Evolutionary conservation across 2,329 filamentous ascomycete genomes (phyloP).

Genomic region (Neonectria sp.): DNA sequence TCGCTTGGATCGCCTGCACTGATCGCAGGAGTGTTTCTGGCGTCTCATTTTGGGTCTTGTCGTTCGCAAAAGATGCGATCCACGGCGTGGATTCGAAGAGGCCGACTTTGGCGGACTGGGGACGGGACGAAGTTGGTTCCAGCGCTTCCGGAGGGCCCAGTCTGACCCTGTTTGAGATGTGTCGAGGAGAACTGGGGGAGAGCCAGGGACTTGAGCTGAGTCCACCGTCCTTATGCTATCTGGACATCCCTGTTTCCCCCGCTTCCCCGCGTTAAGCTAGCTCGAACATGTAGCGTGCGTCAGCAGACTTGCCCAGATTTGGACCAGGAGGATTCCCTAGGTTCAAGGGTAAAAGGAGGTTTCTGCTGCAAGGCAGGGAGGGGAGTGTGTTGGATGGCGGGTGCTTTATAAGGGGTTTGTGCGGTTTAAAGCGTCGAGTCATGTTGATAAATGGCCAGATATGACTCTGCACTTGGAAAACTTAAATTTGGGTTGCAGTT

Average conservation of each 20-base stretch:
- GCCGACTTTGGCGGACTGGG: background rate
- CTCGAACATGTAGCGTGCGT: conserved; percentile 13
- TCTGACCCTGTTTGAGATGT: background rate
- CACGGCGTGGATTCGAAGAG: no score
- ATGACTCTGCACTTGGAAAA: background rate
- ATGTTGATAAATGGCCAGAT: background rate
- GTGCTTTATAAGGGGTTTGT: background rate
- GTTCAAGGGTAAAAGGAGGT: conserved; percentile 10
- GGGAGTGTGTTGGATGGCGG: background rate
- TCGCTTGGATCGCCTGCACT: conserved; percentile 44
- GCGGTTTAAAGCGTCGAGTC: background rate
- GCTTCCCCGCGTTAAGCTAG: conserved; percentile 29
- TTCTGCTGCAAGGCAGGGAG: background rate
- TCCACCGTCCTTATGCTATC: conserved; percentile 3
- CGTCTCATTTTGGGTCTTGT: conserved; percentile 37
- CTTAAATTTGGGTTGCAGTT: background rate
- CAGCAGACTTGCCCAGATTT: conserved; percentile 18
- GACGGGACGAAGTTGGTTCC: background rate
- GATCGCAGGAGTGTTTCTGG: conserved; percentile 45
- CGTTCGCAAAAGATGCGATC: background rate
- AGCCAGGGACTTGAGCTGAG: conserved; percentile 3
- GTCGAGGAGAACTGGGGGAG: background rate
- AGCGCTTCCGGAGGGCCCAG: conserved; percentile 1
- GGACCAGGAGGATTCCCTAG: conserved; percentile 5
- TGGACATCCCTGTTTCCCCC: conserved; percentile 19